These are phyloP conservation scores for Vinca minor DNA, from an alignment of 257 asterid genomes.

Conservation along the genomic window DNA sequence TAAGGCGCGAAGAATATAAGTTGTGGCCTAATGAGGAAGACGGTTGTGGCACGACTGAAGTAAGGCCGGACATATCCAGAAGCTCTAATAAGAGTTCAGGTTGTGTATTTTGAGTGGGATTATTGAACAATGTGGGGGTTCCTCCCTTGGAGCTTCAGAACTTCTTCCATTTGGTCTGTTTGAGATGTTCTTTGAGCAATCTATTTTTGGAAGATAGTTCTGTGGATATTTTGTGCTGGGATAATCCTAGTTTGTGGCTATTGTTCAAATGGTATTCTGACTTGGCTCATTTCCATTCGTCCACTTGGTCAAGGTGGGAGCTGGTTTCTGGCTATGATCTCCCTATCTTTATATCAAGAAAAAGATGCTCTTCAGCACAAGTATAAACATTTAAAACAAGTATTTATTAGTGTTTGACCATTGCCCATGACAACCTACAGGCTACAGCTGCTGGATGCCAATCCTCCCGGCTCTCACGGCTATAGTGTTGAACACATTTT, in stretches of 20 bases:
- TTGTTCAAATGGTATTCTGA: conserved; percentile 19
- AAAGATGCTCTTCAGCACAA: too few species aligned
- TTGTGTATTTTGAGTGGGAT: too few species aligned
- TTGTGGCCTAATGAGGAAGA: conserved; percentile 30
- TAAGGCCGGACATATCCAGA: conserved; percentile 40
- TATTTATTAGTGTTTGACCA: too few species aligned
- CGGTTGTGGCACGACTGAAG: conserved; percentile 38
- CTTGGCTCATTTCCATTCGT: conserved; percentile 4
- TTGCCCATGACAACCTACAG: too few species aligned
- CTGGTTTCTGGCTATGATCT: background rate
- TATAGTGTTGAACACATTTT: too few species aligned
- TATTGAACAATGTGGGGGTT: background rate
- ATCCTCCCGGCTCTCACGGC: too few species aligned
- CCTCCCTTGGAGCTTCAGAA: background rate
- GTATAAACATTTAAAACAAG: too few species aligned
- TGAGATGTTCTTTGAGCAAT: conserved; percentile 2
- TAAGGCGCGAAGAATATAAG: conserved; percentile 1
- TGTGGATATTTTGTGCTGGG: conserved; percentile 38
- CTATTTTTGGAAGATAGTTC: conserved; percentile 9
- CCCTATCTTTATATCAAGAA: background rate
- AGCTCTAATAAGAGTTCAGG: conserved; percentile 11
- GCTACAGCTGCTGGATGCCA: too few species aligned
- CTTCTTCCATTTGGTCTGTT: conserved; percentile 5
- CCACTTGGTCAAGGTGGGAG: background rate
- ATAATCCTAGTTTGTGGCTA: conserved; percentile 65